These are phyloP conservation scores for Angophora floribunda DNA, from an alignment of 345 rosid species.

Conservation along the genomic window DNA sequence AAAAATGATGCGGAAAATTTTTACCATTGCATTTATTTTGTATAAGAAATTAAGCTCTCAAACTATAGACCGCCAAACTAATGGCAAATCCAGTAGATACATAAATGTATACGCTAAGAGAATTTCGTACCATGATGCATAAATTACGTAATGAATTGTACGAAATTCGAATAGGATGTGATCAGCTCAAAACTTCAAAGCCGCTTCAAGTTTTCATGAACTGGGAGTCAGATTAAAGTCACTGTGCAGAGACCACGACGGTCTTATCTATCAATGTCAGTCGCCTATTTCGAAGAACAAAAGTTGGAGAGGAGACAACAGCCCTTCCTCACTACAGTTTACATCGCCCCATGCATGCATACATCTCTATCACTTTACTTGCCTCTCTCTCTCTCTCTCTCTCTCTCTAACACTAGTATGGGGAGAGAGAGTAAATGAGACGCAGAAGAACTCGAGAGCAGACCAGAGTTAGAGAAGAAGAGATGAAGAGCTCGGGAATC, in stretches of 20 bases:
- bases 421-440: background rate
- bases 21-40: background rate
- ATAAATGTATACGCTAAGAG: background rate
- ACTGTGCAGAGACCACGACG: background rate
- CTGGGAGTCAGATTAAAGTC: background rate
- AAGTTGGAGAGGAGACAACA: constrained; percentile 16
- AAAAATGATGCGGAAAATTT: background rate
- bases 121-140: background rate
- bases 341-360: constrained; percentile 20
- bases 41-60: background rate
- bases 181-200: background rate
- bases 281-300: constrained; percentile 1
- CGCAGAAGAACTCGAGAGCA: background rate
- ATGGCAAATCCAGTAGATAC: background rate
- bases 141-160: background rate
- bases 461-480: constrained; percentile 3
- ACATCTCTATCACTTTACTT: constrained; percentile 3
- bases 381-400: background rate
- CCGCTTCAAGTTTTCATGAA: background rate
- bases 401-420: background rate
- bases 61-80: background rate
- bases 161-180: background rate
- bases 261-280: background rate
- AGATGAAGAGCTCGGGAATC: constrained; percentile 10
- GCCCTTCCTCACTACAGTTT: constrained; percentile 23